Evolutionary conservation across 805 yeast genomes (phyloP).

Genomic region (Teunomyces aglyptinius): DNA sequence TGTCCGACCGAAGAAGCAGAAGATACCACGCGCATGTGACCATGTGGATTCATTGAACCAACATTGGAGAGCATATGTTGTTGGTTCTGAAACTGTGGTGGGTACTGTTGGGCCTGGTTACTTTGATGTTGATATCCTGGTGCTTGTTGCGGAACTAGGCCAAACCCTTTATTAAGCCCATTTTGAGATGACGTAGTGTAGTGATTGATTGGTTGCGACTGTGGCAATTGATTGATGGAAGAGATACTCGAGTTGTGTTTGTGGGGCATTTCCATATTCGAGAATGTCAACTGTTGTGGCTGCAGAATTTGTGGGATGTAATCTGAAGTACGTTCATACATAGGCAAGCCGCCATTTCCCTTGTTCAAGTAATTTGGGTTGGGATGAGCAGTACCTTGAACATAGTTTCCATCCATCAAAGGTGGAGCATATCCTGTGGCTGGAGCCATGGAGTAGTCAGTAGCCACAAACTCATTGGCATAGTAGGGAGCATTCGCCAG

Average conservation of each 20-base stretch:
- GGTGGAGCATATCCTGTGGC: neutral
- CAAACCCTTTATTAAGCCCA: neutral
- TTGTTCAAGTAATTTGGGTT: neutral
- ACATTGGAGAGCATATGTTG: neutral
- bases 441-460: neutral
- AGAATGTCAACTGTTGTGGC: constrained; percentile 4
- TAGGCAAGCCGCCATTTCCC: neutral
- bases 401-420: neutral
- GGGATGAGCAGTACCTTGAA: neutral
- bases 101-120: neutral
- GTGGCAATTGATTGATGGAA: constrained; percentile 7
- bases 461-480: neutral
- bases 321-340: neutral
- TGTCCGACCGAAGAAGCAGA: constrained; percentile 5
- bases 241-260: constrained; percentile 9
- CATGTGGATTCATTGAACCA: neutral
- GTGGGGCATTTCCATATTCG: constrained; percentile 4
- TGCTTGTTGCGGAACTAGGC: constrained; percentile 1
- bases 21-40: constrained; percentile 4
- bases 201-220: constrained; percentile 6
- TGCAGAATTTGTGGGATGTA: neutral
- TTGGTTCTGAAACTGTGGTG: constrained; percentile 1
- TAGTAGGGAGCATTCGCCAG: neutral
- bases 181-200: constrained; percentile 5
- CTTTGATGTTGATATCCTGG: neutral